Evolutionary conservation across 176 grass and related monocot species (phyloP).

Genomic region (Poa annua): DNA sequence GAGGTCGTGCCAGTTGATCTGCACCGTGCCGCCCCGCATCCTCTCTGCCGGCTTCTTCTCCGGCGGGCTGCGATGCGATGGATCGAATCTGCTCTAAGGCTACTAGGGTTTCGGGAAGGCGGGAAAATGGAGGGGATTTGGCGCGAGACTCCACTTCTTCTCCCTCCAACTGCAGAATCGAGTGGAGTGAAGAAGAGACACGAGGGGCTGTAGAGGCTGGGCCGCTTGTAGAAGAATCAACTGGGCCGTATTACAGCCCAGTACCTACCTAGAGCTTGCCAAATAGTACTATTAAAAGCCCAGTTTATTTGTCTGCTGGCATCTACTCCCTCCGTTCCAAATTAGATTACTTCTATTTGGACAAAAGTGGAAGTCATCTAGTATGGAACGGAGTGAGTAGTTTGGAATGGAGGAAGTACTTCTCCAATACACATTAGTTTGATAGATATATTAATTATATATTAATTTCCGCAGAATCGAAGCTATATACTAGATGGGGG

Average conservation of each 20-base stretch:
- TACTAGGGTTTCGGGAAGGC: constrained; percentile 51
- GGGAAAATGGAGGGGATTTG: constrained; percentile 47
- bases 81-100: neutral
- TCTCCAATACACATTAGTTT: no score
- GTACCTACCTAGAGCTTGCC: neutral
- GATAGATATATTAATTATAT: no score
- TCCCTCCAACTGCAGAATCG: constrained; percentile 22
- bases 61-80: neutral
- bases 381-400: no score
- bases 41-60: constrained; percentile 31
- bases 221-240: neutral
- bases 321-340: no score
- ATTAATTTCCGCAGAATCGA: no score
- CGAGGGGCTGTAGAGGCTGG: neutral
- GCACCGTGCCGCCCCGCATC: constrained; percentile 99
- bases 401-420: no score
- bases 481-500: no score
- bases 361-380: no score
- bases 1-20: constrained; percentile 98
- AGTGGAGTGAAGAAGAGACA: neutral
- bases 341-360: no score
- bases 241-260: neutral
- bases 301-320: no score
- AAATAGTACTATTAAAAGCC: no score
- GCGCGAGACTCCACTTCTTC: constrained; percentile 30